Base-by-base conservation (phyloP, 140 eudicot species). In the Cichorium intybus region DNA sequence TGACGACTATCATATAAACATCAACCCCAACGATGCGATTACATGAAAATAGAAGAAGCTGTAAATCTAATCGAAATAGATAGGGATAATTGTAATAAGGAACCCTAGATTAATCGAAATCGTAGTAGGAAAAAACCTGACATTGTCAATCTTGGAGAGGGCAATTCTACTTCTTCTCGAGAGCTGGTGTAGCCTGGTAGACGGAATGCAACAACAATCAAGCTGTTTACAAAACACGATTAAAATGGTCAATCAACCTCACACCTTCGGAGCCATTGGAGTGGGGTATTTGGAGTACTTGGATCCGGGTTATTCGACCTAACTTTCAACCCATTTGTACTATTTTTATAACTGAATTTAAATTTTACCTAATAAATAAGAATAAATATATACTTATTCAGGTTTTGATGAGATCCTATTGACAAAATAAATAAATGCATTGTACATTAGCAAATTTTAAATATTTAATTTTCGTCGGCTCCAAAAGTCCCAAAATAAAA, bases 71-170 rank as follows among this genome's bases (percentile, higher is more conserved):
- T 26, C 39, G 53, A 35, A 67, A 22, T 0, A 22, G 7, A 41
- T 1, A 16, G 2, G n/a, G 14, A 27, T 28, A 10, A 28, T 14
- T 58, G 34, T 47, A 31, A 14, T 48, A 24, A 21, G 28, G 35
- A 70, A 23, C 47, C 60, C 60, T 59, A 59, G 34, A 21, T 58
- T 5, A 31, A 47, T 1, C 33, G 51, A 24, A 47, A 39, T 12
- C 45, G 56, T 26, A 14, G 55, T 26, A 68, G 47, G 46, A 55
- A 10, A 70, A 59, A 47, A 59, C 41, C 68, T 58, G 31, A 70
- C 75, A 47, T 70, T 70, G 60, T 51, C 39, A 2, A 58, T 34
- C 59, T 47, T 26, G n/a, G 34, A 6, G 58, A 56, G 57, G 5
- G 24, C 1, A 7, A 8, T 55, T 55, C 24, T 3, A 65, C 52